These are phyloP conservation scores for Kuraishia molischiana DNA, from an alignment of 805 yeast species.

Conservation along the genomic window DNA sequence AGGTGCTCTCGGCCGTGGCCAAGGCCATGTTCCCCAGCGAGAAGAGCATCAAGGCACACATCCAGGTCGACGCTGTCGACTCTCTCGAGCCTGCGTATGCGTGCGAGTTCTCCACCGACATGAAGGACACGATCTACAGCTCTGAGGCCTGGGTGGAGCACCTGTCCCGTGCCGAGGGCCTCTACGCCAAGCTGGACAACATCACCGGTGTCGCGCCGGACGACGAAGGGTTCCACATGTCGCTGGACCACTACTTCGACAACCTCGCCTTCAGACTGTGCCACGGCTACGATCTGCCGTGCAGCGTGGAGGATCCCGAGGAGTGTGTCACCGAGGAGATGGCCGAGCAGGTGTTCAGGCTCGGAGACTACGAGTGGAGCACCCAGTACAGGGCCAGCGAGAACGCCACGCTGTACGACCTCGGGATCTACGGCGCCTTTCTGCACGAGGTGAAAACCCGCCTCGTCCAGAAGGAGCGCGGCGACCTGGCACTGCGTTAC, in stretches of 20 bases:
- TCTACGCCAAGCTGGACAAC: conserved; percentile 18
- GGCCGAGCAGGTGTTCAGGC: conserved; percentile 28
- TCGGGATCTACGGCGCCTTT: conserved; percentile 24
- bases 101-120: conserved; percentile 21
- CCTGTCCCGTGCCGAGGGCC: conserved; percentile 16
- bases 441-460: conserved; percentile 24
- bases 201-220: conserved; percentile 16
- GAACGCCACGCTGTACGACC: conserved; percentile 24
- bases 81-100: conserved; percentile 25
- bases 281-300: conserved; percentile 23
- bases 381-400: conserved; percentile 23
- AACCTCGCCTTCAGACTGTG: conserved; percentile 29
- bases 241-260: conserved; percentile 31
- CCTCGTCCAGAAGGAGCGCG: conserved; percentile 18
- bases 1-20: conserved; percentile 26
- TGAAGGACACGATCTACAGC: conserved; percentile 15
- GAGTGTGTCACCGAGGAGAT: conserved; percentile 18
- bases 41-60: conserved; percentile 19
- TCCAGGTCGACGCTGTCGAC: conserved; percentile 20
- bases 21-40: conserved; percentile 26
- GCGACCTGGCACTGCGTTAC: conserved; percentile 18
- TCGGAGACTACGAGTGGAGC: conserved; percentile 35
- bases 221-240: conserved; percentile 13
- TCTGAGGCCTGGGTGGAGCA: conserved; percentile 26
- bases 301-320: conserved; percentile 9